These are phyloP conservation scores for Sistotremastrum niveocremeum DNA, from an alignment of 768 basidiomycete species.

Conservation along the genomic window DNA sequence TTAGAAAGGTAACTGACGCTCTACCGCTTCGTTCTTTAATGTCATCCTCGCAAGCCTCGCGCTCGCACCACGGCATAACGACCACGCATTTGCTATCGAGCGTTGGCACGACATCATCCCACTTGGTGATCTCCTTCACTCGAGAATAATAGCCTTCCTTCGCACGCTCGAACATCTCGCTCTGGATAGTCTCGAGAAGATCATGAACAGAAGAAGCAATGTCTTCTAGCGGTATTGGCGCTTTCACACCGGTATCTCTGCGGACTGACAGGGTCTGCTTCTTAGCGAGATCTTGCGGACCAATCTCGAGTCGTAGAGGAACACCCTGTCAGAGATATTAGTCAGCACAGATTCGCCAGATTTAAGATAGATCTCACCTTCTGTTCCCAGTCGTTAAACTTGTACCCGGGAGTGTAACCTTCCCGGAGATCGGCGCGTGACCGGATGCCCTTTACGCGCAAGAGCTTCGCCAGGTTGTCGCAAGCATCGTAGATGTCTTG, in stretches of 20 bases:
- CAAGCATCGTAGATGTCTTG: constrained; percentile 63
- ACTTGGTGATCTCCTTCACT: constrained; percentile 61
- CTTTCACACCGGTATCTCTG: constrained; percentile 59
- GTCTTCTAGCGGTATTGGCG: constrained; percentile 36
- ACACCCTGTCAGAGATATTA: constrained; percentile 50
- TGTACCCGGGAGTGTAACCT: constrained; percentile 95
- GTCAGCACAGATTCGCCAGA: not conserved
- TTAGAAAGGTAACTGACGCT: constrained; percentile 39
- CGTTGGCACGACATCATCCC: constrained; percentile 88
- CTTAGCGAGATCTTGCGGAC: constrained; percentile 81
- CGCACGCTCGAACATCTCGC: constrained; percentile 75
- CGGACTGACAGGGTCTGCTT: constrained; percentile 74
- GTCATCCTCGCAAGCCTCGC: constrained; percentile 86
- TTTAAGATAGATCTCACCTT: constrained; percentile 41
- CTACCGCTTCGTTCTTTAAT: constrained; percentile 90
- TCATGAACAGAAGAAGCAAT: constrained; percentile 36
- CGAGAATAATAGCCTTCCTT: constrained; percentile 57
- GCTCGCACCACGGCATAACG: constrained; percentile 94
- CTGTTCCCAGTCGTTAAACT: constrained; percentile 99
- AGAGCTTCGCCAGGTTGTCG: constrained; percentile 56
- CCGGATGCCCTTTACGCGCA: constrained; percentile 62
- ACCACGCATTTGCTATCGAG: constrained; percentile 80
- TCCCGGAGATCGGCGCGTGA: constrained; percentile 89
- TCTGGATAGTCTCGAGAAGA: constrained; percentile 78
- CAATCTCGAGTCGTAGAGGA: constrained; percentile 92